phyloP scores from a whole-genome alignment of 805 yeast genomes.

The Wickerhamiella kurtzmanii region DNA sequence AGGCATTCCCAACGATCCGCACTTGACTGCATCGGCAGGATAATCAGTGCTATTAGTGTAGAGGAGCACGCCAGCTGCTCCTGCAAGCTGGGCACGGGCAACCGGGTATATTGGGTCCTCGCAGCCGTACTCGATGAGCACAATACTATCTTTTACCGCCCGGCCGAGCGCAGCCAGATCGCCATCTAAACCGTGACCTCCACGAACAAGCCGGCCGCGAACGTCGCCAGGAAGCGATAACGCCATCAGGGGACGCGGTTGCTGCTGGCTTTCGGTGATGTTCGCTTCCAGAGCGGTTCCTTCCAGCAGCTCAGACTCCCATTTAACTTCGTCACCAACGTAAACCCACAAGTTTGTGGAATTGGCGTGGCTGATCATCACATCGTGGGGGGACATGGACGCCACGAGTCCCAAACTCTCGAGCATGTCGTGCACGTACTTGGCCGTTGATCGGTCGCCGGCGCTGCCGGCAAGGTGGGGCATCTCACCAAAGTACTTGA shows the following conservation, averaged over 20 bases:
- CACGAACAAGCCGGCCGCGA: slow-evolving; percentile 44
- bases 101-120: slow-evolving; percentile 38
- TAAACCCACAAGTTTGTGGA: slow-evolving; percentile 21
- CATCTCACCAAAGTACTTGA: slow-evolving; percentile 63
- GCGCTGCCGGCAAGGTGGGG: slow-evolving; percentile 82
- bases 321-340: slow-evolving; percentile 24
- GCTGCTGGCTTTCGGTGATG: slow-evolving; percentile 15
- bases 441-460: slow-evolving; percentile 64
- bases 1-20: slow-evolving; percentile 31
- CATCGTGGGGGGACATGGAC: slow-evolving; percentile 25
- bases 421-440: slow-evolving; percentile 49
- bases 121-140: slow-evolving; percentile 49
- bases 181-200: slow-evolving; percentile 44
- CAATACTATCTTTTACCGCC: slow-evolving; percentile 36
- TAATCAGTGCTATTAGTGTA: slow-evolving; percentile 29
- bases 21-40: slow-evolving; percentile 36
- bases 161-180: slow-evolving; percentile 35
- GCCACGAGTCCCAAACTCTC: slow-evolving; percentile 40
- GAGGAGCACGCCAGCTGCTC: slow-evolving; percentile 56
- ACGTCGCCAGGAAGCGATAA: slow-evolving; percentile 48
- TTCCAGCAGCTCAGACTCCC: slow-evolving; percentile 24
- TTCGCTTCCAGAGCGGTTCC: slow-evolving; percentile 25
- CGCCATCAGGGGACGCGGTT: slow-evolving; percentile 31
- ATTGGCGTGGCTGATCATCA: slow-evolving; percentile 57
- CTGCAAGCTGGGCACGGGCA: slow-evolving; percentile 39